A percentile compares a stretch with the other conserved stretches of the same genome.
phyloP scores from a whole-genome alignment of 1,284 basidiomycete genomes.

The Lignosus rhinocerotis region DNA sequence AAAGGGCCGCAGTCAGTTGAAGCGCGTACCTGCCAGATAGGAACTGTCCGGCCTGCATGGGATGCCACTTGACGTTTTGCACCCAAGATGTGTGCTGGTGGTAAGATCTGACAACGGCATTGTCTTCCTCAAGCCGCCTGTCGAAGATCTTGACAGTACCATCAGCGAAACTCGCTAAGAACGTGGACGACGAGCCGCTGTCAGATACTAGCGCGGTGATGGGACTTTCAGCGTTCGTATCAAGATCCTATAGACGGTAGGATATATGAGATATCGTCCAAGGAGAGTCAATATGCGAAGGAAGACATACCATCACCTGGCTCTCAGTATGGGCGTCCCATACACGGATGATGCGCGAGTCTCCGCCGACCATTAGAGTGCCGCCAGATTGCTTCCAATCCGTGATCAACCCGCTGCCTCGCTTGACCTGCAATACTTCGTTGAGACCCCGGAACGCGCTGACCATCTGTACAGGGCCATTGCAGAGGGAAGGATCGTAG shows the following conservation, averaged over 20 bases:
- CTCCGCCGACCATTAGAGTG: slow-evolving; percentile 86
- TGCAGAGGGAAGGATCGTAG: slow-evolving; percentile 71
- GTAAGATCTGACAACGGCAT: slow-evolving; percentile 84
- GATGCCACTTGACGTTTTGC: slow-evolving; percentile 88
- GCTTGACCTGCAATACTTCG: slow-evolving; percentile 72
- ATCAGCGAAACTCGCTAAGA: slow-evolving; percentile 92
- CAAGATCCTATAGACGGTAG: slow-evolving; percentile 62
- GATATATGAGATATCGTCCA: slow-evolving; percentile 14
- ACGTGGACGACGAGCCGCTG: slow-evolving; percentile 75
- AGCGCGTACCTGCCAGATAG: slow-evolving; percentile 81
- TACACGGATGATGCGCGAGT: slow-evolving; percentile 85
- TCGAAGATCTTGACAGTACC: slow-evolving; percentile 93
- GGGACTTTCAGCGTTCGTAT: slow-evolving; percentile 88
- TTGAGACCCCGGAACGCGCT: slow-evolving; percentile 91
- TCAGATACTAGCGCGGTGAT: slow-evolving; percentile 88
- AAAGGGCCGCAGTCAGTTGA: background rate
- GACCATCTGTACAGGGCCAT: slow-evolving; percentile 80
- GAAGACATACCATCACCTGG: slow-evolving; percentile 68
- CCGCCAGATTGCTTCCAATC: slow-evolving; percentile 95
- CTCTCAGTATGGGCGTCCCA: slow-evolving; percentile 97
- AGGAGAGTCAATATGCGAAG: background rate
- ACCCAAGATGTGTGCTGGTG: slow-evolving; percentile 89
- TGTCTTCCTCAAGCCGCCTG: slow-evolving; percentile 81
- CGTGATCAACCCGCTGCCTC: slow-evolving; percentile 82
- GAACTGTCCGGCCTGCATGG: slow-evolving; percentile 71